Conservation (phyloP, 2,329 filamentous ascomycete species). For the Penicillium corylophilum region DNA sequence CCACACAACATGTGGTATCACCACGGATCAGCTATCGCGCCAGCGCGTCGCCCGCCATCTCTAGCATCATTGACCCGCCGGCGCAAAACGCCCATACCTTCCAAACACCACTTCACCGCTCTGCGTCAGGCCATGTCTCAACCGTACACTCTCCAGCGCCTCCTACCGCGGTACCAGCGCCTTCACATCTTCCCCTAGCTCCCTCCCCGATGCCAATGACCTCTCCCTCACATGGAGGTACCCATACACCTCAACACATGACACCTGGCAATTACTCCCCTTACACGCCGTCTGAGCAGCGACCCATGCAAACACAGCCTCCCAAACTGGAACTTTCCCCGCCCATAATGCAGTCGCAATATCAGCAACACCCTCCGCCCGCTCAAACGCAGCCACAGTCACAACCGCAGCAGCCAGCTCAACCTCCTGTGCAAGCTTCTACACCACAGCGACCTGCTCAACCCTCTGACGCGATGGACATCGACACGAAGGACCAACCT, state of each 20-base stretch:
- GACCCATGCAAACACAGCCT: conserved; percentile 24
- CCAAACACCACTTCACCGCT: conserved; percentile 29
- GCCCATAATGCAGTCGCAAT: conserved; percentile 16
- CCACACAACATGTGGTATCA: conserved; percentile 47
- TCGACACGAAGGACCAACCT: conserved; percentile 32
- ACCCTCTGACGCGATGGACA: conserved; percentile 30
- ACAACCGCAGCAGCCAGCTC: conserved; percentile 9
- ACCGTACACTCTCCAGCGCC: conserved; percentile 27
- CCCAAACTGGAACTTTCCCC: conserved; percentile 21
- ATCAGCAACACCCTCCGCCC: conserved; percentile 15
- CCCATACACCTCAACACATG: conserved; percentile 17
- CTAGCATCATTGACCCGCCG: conserved; percentile 77
- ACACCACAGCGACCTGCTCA: conserved; percentile 14
- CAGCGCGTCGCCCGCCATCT: conserved; percentile 89
- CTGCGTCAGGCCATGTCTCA: conserved; percentile 29
- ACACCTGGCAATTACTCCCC: conserved; percentile 17
- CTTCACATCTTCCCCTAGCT: conserved; percentile 24
- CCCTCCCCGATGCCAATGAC: conserved; percentile 23
- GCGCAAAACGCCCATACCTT: conserved; percentile 31
- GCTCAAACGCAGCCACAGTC: conserved; percentile 1
- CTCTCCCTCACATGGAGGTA: conserved; percentile 23
- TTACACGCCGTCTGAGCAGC: conserved; percentile 26
- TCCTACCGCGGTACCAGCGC: conserved; percentile 24
- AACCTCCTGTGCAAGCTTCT: conserved; percentile 15
- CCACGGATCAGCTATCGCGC: conserved; percentile 60